Evolutionary conservation across 2,329 filamentous ascomycete genomes (phyloP).

Genomic region (Bimuria novae-zelandiae): DNA sequence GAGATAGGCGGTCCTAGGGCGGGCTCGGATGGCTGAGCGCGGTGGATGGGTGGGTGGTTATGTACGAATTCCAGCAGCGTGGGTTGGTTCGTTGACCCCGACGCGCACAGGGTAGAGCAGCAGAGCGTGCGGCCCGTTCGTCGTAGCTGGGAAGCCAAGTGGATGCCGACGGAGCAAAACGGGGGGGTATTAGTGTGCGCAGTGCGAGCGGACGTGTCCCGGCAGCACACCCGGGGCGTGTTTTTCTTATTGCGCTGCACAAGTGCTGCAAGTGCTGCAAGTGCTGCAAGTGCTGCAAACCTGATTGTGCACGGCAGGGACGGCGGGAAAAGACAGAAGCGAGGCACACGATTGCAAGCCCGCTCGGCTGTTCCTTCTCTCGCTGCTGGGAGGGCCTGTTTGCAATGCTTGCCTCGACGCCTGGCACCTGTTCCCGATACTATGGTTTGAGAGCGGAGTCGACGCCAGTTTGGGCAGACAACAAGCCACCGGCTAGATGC

Average conservation of each 20-base stretch:
- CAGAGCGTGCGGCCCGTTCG: too few species aligned
- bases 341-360: not conserved
- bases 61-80: constrained; percentile 34
- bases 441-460: not conserved
- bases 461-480: not conserved
- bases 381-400: not conserved
- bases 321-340: constrained; percentile 2
- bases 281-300: not conserved
- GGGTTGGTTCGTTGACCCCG: constrained; percentile 32
- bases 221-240: not conserved
- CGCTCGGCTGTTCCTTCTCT: not conserved
- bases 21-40: not conserved
- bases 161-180: not conserved
- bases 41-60: constrained; percentile 21
- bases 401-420: too few species aligned
- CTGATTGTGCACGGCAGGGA: not conserved
- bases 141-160: not conserved
- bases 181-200: not conserved
- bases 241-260: not conserved
- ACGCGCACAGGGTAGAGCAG: constrained; percentile 19
- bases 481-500: not conserved
- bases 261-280: not conserved
- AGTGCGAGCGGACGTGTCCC: too few species aligned
- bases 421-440: not conserved
- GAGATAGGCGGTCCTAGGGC: not conserved